Conservation (phyloP, 202 grass and related monocot species). For the Bolboschoenoplectus hybrid region DNA sequence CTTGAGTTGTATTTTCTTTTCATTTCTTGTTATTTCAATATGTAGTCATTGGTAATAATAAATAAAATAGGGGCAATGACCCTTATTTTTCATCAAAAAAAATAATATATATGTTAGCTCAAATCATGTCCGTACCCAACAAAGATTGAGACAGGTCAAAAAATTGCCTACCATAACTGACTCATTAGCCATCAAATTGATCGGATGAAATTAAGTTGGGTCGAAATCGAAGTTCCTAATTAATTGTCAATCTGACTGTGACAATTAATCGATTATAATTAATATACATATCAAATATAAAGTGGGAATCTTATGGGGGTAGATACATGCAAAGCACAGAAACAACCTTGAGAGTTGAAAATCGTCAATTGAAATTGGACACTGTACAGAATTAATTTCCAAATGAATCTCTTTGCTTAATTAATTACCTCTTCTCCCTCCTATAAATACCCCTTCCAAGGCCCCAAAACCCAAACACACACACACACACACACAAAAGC, state of each 20-base stretch:
- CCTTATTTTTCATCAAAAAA: too few relatives aligned
- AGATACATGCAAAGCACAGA: background rate
- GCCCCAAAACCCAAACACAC: background rate
- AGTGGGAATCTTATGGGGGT: background rate
- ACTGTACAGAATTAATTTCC: background rate
- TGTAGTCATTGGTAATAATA: too few relatives aligned
- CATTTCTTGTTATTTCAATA: too few relatives aligned
- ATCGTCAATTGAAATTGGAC: background rate
- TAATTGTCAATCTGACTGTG: background rate
- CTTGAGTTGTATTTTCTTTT: too few relatives aligned
- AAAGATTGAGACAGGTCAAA: background rate
- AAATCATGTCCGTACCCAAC: background rate
- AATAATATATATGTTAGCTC: too few relatives aligned
- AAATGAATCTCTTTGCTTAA: background rate
- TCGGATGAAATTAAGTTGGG: background rate
- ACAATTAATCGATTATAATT: background rate
- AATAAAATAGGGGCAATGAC: too few relatives aligned
- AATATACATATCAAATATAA: background rate
- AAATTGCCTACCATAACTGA: too few relatives aligned
- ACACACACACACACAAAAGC: background rate
- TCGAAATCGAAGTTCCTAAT: too few relatives aligned
- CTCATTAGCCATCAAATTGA: background rate
- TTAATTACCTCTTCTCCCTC: background rate
- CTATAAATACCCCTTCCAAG: conserved; percentile 13
- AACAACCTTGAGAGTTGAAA: background rate